phyloP scores from a whole-genome alignment of 768 basidiomycete genomes.

The Postia placenta region DNA sequence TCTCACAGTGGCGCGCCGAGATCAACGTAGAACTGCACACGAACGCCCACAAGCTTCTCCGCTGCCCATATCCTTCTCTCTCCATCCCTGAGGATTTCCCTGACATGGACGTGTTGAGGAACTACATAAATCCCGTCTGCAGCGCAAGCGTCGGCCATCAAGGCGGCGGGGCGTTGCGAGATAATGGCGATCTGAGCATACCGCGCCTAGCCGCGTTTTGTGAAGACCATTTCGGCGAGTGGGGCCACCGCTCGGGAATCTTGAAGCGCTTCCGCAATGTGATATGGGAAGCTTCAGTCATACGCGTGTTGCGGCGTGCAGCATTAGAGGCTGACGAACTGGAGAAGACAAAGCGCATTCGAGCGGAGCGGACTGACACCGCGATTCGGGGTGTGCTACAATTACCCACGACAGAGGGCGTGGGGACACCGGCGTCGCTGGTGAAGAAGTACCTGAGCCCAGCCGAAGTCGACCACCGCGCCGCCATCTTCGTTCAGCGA shows the following conservation, averaged over 20 bases:
- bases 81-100: conserved; percentile 18
- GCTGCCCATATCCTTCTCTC: conserved; percentile 7
- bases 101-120: conserved; percentile 13
- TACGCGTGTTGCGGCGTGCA: conserved; percentile 18
- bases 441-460: conserved; percentile 16
- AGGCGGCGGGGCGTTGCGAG: conserved; percentile 15
- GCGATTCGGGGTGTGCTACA: conserved; percentile 18
- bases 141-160: conserved; percentile 11
- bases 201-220: conserved; percentile 19
- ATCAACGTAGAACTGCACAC: conserved; percentile 22
- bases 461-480: not conserved
- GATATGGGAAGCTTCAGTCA: conserved; percentile 18
- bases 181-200: conserved; percentile 18
- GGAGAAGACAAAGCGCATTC: conserved; percentile 19
- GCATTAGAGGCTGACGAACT: conserved; percentile 26
- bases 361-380: conserved; percentile 12
- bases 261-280: conserved; percentile 18
- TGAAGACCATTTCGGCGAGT: conserved; percentile 23
- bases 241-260: conserved; percentile 16
- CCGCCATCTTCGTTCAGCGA: conserved; percentile 17
- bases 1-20: conserved; percentile 19
- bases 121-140: conserved; percentile 19
- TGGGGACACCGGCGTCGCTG: conserved; percentile 18
- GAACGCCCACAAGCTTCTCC: conserved; percentile 18
- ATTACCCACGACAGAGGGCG: conserved; percentile 13